Evolutionary conservation across 192 early-diverging fungal species (phyloP).

Genomic region (Spizellomyces sp.): DNA sequence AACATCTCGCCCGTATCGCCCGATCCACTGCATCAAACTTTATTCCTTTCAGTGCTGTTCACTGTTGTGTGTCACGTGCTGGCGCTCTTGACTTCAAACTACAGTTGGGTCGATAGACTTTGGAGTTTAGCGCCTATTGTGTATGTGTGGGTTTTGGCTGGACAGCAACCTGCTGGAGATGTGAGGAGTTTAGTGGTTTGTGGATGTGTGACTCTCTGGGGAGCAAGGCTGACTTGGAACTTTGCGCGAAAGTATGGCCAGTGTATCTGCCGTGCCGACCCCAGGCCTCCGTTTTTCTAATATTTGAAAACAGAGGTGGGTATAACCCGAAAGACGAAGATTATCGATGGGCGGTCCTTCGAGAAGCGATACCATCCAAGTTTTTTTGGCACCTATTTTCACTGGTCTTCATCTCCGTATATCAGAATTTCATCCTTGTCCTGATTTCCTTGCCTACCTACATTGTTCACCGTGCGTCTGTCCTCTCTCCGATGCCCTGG

Average conservation of each 20-base stretch:
- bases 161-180: slow-evolving; percentile 11
- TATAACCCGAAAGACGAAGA: slow-evolving; percentile 70
- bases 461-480: not conserved
- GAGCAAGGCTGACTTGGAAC: slow-evolving; percentile 74
- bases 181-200: slow-evolving; percentile 44
- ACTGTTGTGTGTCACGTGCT: slow-evolving; percentile 4
- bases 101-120: slow-evolving; percentile 63
- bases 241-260: slow-evolving; percentile 60
- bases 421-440: slow-evolving; percentile 73
- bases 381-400: slow-evolving; percentile 68
- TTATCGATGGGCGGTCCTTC: slow-evolving; percentile 68
- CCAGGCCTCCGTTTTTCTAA: not conserved
- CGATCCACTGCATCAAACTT: too few species aligned
- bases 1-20: too few species aligned
- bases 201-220: slow-evolving; percentile 67
- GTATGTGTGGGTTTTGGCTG: slow-evolving; percentile 58
- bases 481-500: not conserved
- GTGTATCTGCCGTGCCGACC: too few species aligned
- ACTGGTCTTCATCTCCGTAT: slow-evolving; percentile 71
- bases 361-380: slow-evolving; percentile 31
- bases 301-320: slow-evolving; percentile 52
- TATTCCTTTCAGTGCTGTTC: too few species aligned
- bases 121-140: slow-evolving; percentile 75
- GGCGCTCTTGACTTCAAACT: slow-evolving; percentile 17
- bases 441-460: slow-evolving; percentile 53